phyloP scores from a whole-genome alignment of 1,284 basidiomycete species.

The Sporisorium reilianum region DNA sequence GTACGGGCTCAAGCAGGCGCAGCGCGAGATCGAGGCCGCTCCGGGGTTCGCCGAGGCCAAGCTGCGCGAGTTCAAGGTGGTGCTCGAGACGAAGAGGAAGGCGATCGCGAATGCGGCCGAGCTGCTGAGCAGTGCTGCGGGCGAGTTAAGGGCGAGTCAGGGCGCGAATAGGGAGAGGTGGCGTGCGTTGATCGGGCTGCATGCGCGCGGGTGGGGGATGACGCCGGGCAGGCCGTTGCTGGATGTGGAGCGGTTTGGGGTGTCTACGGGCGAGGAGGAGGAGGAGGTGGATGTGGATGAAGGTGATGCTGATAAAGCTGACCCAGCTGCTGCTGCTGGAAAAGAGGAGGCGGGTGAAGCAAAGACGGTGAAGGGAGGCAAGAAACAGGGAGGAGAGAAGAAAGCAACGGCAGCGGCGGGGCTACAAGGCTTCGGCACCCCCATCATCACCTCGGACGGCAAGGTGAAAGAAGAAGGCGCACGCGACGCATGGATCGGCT shows the following conservation, averaged over 20 bases:
- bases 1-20: slow-evolving; percentile 27
- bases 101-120: slow-evolving; percentile 45
- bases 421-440: slow-evolving; percentile 55
- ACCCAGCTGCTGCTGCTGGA: neutral
- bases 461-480: slow-evolving; percentile 60
- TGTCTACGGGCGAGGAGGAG: slow-evolving; percentile 3
- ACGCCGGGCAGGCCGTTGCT: slow-evolving; percentile 58
- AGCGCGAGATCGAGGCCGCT: slow-evolving; percentile 18
- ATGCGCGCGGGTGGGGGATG: slow-evolving; percentile 56
- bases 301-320: neutral
- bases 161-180: slow-evolving; percentile 50
- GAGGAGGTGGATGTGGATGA: slow-evolving; percentile 16
- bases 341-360: neutral
- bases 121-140: slow-evolving; percentile 48
- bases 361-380: neutral
- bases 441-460: slow-evolving; percentile 55
- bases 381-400: neutral
- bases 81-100: slow-evolving; percentile 45
- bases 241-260: slow-evolving; percentile 56
- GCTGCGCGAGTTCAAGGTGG: slow-evolving; percentile 40
- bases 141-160: slow-evolving; percentile 38
- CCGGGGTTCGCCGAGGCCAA: slow-evolving; percentile 9
- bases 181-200: slow-evolving; percentile 44
- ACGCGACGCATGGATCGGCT: slow-evolving; percentile 64
- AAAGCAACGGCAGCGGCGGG: slow-evolving; percentile 10